Evolutionary conservation across 1,284 basidiomycete genomes (phyloP).

Genomic region (Coniferiporia sulphurascens): DNA sequence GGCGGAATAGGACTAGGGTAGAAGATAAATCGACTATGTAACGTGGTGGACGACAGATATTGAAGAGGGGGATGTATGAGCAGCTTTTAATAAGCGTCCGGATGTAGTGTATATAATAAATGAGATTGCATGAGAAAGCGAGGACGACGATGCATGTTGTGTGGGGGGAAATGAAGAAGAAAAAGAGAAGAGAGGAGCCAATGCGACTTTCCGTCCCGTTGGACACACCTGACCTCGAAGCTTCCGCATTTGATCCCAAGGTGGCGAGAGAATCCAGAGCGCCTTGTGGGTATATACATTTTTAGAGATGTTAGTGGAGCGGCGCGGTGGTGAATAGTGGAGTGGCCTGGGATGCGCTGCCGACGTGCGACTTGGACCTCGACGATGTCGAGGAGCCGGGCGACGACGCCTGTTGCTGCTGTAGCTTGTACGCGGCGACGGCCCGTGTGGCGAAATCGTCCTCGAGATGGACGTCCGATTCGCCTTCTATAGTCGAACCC

Average conservation of each 20-base stretch:
- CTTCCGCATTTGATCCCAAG: neutral
- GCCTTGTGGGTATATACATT: neutral
- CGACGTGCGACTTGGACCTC: neutral
- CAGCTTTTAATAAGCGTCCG: neutral
- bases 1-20: neutral
- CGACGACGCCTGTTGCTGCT: neutral
- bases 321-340: neutral
- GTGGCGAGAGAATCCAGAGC: neutral
- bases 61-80: neutral
- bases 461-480: conserved; percentile 46
- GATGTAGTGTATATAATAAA: neutral
- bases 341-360: neutral
- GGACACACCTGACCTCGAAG: neutral
- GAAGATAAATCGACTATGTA: neutral
- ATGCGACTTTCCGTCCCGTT: neutral
- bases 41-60: neutral
- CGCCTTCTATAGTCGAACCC: conserved; percentile 47
- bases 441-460: conserved; percentile 32
- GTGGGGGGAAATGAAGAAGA: neutral
- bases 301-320: neutral
- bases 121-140: neutral
- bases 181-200: neutral
- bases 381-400: neutral
- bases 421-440: conserved; percentile 4
- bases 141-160: neutral